Percentiles rank a stretch among this genome's conserved stretches.
These are phyloP conservation scores for Lecanoromycetidae sp. DNA, from an alignment of 2,329 filamentous ascomycete species.

Conservation along the genomic window DNA sequence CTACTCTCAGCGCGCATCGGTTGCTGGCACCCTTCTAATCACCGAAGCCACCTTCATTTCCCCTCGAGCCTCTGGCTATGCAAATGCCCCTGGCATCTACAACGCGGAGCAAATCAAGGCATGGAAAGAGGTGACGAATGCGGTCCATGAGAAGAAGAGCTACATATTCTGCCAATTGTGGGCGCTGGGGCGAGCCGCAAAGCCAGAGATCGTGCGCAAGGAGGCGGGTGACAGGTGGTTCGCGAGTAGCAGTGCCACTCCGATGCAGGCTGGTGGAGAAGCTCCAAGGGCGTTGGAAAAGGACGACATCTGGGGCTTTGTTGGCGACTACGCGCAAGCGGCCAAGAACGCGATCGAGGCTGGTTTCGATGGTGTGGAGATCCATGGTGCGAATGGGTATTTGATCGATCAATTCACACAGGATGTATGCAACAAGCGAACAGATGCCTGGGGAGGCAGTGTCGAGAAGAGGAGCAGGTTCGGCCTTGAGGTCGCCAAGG, in stretches of 20 bases:
- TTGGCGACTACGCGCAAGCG: conserved; percentile 33
- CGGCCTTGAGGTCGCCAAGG: conserved; percentile 41
- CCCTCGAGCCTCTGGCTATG: conserved; percentile 10
- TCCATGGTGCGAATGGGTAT: conserved; percentile 40
- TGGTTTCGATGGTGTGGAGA: conserved; percentile 43
- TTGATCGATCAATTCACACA: conserved; percentile 42
- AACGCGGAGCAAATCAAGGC: conserved; percentile 43
- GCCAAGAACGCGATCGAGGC: conserved; percentile 42
- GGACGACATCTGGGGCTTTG: conserved; percentile 33
- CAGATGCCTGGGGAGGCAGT: conserved; percentile 40
- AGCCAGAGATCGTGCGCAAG: conserved; percentile 26
- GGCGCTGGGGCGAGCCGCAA: conserved; percentile 45
- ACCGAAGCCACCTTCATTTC: conserved; percentile 20
- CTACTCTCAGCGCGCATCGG: conserved; percentile 30
- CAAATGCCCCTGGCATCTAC: conserved; percentile 47
- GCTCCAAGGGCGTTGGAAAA: conserved; percentile 28
- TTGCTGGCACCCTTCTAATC: conserved; percentile 19
- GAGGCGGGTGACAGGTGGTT: conserved; percentile 29
- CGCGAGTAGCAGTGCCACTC: conserved; percentile 32
- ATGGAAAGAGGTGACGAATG: conserved; percentile 50
- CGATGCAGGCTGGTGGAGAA: conserved; percentile 32
- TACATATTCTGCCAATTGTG: conserved; percentile 53
- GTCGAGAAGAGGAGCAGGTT: conserved; percentile 44
- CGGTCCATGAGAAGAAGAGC: conserved; percentile 50
- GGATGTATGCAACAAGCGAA: conserved; percentile 38